Percentiles rank a stretch among this genome's conserved stretches.
phyloP scores from a whole-genome alignment of 2,329 filamentous ascomycete species.

The Ceratocystis colombiana region DNA sequence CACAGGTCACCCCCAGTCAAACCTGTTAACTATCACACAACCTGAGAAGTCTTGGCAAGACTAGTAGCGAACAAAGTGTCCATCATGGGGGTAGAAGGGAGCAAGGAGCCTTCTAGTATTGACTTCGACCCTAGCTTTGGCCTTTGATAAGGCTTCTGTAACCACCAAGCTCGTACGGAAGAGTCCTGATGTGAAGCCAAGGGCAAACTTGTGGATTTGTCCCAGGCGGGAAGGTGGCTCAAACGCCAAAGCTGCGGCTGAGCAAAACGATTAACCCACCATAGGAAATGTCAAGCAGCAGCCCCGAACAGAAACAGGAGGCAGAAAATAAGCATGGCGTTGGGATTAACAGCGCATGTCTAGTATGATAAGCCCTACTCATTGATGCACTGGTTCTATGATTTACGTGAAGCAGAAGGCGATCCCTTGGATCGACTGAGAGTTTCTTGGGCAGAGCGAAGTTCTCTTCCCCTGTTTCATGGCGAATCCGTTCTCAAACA shows the following conservation, averaged over 20 bases:
- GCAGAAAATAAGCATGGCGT: too few species aligned
- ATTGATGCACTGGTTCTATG: too few species aligned
- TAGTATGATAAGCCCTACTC: too few species aligned
- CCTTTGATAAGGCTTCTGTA: too few species aligned
- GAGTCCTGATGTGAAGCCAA: too few species aligned
- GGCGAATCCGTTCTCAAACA: slow-evolving; percentile 1
- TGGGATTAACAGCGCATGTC: too few species aligned
- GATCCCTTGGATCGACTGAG: neutral
- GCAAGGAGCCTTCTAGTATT: too few species aligned
- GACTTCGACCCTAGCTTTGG: too few species aligned
- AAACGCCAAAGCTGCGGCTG: neutral
- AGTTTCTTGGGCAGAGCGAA: neutral
- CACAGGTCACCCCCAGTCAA: neutral
- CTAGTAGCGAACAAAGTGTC: neutral
- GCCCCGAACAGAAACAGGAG: too few species aligned
- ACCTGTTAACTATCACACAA: neutral
- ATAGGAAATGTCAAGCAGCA: neutral
- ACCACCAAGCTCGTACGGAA: too few species aligned
- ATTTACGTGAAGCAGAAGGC: neutral
- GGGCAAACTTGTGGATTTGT: too few species aligned
- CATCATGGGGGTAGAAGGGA: neutral
- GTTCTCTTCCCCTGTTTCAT: neutral
- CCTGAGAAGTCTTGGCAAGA: slow-evolving; percentile 13
- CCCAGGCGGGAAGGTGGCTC: neutral
- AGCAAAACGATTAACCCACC: neutral